Evolutionary conservation across 2,329 filamentous ascomycete genomes (phyloP).

Genomic region (Orbilia blumenaviensis): DNA sequence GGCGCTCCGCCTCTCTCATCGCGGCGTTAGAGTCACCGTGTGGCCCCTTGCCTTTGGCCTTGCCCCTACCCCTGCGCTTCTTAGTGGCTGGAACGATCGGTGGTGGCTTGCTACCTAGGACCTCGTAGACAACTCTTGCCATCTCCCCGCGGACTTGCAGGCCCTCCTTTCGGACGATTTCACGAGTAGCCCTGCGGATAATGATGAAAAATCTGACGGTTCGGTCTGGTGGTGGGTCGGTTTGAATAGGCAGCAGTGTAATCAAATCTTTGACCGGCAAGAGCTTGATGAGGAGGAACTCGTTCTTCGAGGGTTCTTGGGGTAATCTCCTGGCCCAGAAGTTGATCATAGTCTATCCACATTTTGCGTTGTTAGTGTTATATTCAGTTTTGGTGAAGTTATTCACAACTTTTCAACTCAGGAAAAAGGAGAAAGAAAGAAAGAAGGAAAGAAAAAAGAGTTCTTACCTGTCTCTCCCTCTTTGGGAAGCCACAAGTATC

Average conservation of each 20-base stretch:
- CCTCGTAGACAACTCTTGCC: slow-evolving; percentile 51
- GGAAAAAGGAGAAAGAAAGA: too few species aligned
- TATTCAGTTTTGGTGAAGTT: not conserved
- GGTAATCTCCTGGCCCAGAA: slow-evolving; percentile 55
- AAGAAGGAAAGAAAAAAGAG: too few species aligned
- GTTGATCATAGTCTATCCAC: slow-evolving; percentile 43
- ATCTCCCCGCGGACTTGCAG: slow-evolving; percentile 51
- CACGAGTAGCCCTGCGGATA: slow-evolving; percentile 52
- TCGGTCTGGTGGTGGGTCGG: slow-evolving; percentile 54
- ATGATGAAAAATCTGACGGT: slow-evolving; percentile 56
- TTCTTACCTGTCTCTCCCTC: slow-evolving; percentile 50
- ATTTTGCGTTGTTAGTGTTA: slow-evolving; percentile 37
- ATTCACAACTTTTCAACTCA: not conserved
- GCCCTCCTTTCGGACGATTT: slow-evolving; percentile 48
- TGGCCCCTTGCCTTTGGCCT: slow-evolving; percentile 47
- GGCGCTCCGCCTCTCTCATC: slow-evolving; percentile 50
- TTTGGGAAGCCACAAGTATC: slow-evolving; percentile 55
- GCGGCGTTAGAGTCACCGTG: slow-evolving; percentile 37
- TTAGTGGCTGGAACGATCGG: slow-evolving; percentile 52
- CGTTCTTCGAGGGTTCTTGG: slow-evolving; percentile 47
- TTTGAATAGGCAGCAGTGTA: slow-evolving; percentile 54
- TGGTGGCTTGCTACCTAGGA: slow-evolving; percentile 51
- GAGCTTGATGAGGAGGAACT: slow-evolving; percentile 55
- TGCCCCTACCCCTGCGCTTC: slow-evolving; percentile 50
- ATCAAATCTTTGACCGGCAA: slow-evolving; percentile 55